A percentile compares a stretch with the other conserved stretches of the same genome.
Evolutionary conservation across 768 basidiomycete species (phyloP).

Genomic region (Tulasnella sp.): DNA sequence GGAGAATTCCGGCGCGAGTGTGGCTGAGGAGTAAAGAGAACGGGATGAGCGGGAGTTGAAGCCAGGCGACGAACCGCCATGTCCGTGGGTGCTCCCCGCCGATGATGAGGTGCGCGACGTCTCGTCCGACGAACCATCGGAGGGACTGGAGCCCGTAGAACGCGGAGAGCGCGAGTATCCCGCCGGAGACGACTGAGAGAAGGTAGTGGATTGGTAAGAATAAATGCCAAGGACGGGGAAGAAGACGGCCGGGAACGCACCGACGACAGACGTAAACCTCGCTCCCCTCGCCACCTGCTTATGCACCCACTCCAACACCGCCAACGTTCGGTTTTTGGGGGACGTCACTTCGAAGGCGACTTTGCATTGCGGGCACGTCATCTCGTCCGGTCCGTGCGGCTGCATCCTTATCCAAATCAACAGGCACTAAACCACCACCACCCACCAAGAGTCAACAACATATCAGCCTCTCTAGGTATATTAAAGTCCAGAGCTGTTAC

Average conservation of each 20-base stretch:
- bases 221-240: not conserved
- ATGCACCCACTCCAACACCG: not conserved
- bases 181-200: not conserved
- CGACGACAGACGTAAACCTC: not conserved
- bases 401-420: slow-evolving; percentile 9
- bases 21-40: not conserved
- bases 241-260: not conserved
- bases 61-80: not conserved
- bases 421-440: not conserved
- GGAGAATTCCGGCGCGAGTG: not conserved
- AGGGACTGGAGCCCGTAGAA: not conserved
- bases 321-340: not conserved
- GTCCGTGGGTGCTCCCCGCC: not conserved
- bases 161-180: not conserved
- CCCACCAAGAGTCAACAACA: too few relatives aligned
- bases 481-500: not conserved
- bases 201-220: not conserved
- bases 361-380: slow-evolving; percentile 11
- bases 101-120: slow-evolving; percentile 1
- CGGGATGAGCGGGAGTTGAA: slow-evolving; percentile 8
- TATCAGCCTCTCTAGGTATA: not conserved
- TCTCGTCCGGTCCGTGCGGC: not conserved
- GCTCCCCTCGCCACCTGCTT: not conserved
- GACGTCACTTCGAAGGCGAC: not conserved
- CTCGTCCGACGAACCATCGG: slow-evolving; percentile 1